Base-by-base conservation (phyloP, 2,329 filamentous ascomycete species). In the Fusarium phyllophilum region DNA sequence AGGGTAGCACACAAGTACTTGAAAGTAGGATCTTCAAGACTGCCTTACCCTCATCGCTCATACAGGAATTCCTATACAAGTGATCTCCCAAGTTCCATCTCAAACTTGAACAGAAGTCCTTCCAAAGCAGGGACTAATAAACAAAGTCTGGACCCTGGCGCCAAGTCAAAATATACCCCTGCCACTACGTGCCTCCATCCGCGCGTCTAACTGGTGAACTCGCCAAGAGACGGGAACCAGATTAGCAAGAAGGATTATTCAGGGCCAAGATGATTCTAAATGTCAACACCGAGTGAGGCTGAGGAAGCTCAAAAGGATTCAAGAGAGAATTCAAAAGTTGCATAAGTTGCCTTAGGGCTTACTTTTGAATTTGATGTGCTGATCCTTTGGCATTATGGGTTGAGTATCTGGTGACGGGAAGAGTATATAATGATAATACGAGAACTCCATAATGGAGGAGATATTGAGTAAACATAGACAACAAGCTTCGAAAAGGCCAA, bases 141-240 rank as follows among this genome's bases (percentile, higher is more conserved):
- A 24, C 10, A 41, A 24, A n/a, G 2, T 10, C 13, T 13, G 13
- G 7, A 14, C 26, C 52, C 52, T 31, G 39, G 39, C 20, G 6
- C 13, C 15, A 51, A 41, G 26, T 41, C 22, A 52, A 55, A 68
- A 62, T 44, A 67, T 11, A 55, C 48, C 66, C 66, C 36, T 66
- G 41, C 45, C 54, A 26, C 20, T 45, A 33, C 66, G 66, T 68
- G 66, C 41, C 11, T 24, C 18, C 5, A 58, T 59, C n/a, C 26
- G 10, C 31, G 15, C 36, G n/a, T 66, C 36, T 66, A 38, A 68
- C 54, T 68, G 66, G 66, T 39, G 61, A 41, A 34, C 24, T 22
- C 15, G 54, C 34, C 24, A 55, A 55, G 41, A 38, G 13, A 41
- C 18, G 44, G 61, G 20, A n/a, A 45, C 49, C n/a, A 61, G 39